A percentile compares a stretch with the other conserved stretches of the same genome.
phyloP scores from a whole-genome alignment of 2,329 filamentous ascomycete species.

The Eutypella sp. region DNA sequence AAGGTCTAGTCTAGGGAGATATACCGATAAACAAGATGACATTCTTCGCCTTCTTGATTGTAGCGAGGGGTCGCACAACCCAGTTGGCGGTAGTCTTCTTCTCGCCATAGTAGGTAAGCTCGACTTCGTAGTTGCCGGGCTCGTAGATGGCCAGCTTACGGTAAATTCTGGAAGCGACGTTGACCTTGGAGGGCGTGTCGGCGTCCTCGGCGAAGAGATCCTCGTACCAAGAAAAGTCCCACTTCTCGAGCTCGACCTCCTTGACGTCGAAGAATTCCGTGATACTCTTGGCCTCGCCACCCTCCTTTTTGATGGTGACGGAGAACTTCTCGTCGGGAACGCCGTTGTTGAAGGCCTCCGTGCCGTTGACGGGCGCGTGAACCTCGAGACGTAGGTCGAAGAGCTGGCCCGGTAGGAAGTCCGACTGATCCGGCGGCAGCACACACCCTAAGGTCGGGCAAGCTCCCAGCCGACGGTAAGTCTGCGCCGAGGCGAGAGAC shows the following conservation, averaged over 20 bases:
- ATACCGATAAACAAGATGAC: slow-evolving; percentile 78
- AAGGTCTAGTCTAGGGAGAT: slow-evolving; percentile 18
- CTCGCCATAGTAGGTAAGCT: slow-evolving; percentile 68
- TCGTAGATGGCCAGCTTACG: slow-evolving; percentile 70
- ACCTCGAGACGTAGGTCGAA: slow-evolving; percentile 83
- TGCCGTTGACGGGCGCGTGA: slow-evolving; percentile 76
- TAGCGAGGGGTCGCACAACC: slow-evolving; percentile 66
- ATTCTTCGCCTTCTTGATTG: slow-evolving; percentile 74
- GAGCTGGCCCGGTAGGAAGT: slow-evolving; percentile 78
- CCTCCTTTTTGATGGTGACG: slow-evolving; percentile 66
- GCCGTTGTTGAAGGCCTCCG: slow-evolving; percentile 65
- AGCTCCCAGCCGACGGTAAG: slow-evolving; percentile 54
- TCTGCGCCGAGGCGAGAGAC: slow-evolving; percentile 47
- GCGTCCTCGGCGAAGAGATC: slow-evolving; percentile 75
- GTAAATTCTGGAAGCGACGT: slow-evolving; percentile 76
- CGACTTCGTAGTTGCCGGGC: slow-evolving; percentile 74
- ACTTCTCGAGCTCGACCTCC: slow-evolving; percentile 71
- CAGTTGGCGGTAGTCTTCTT: slow-evolving; percentile 70
- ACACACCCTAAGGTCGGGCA: slow-evolving; percentile 57
- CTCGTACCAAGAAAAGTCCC: slow-evolving; percentile 83
- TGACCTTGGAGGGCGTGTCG: slow-evolving; percentile 65
- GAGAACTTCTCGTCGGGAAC: slow-evolving; percentile 71
- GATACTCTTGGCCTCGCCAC: slow-evolving; percentile 46
- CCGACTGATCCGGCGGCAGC: slow-evolving; percentile 60
- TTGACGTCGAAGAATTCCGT: slow-evolving; percentile 63